These are phyloP conservation scores for Musa balbisiana DNA, from an alignment of 202 grass and related monocot genomes.

Conservation along the genomic window DNA sequence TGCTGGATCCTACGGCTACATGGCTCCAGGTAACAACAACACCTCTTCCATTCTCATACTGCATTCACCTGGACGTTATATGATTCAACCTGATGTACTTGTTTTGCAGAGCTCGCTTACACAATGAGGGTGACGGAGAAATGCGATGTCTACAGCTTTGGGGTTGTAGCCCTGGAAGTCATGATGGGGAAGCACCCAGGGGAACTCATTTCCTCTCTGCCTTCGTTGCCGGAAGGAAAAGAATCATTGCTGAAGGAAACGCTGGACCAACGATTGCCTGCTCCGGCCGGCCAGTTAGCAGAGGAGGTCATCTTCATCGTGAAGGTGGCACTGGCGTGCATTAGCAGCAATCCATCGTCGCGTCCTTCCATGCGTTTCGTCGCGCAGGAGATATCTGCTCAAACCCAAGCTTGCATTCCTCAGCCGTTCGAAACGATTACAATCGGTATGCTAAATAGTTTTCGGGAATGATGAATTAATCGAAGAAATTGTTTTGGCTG, in stretches of 20 bases:
- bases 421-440: slow-evolving; percentile 40
- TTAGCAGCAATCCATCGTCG: slow-evolving; percentile 28
- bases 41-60: neutral
- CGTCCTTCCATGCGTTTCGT: slow-evolving; percentile 60
- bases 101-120: neutral
- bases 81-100: neutral
- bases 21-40: slow-evolving; percentile 68
- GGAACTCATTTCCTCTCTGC: neutral
- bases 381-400: slow-evolving; percentile 42
- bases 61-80: neutral
- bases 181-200: neutral
- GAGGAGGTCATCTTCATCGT: slow-evolving; percentile 58
- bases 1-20: slow-evolving; percentile 80
- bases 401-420: slow-evolving; percentile 20
- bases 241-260: slow-evolving; percentile 57
- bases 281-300: slow-evolving; percentile 37
- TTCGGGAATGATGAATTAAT: slow-evolving; percentile 3
- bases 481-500: too few species aligned
- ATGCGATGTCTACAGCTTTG: slow-evolving; percentile 19
- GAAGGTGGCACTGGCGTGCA: slow-evolving; percentile 49
- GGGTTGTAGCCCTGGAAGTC: neutral
- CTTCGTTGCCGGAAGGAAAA: slow-evolving; percentile 36
- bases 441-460: slow-evolving; percentile 20
- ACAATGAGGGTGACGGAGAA: slow-evolving; percentile 45
- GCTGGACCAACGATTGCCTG: slow-evolving; percentile 46